These are phyloP conservation scores for Fistulifera pelliculosa DNA, from an alignment of 108 stramenopile genomes.

Conservation along the genomic window DNA sequence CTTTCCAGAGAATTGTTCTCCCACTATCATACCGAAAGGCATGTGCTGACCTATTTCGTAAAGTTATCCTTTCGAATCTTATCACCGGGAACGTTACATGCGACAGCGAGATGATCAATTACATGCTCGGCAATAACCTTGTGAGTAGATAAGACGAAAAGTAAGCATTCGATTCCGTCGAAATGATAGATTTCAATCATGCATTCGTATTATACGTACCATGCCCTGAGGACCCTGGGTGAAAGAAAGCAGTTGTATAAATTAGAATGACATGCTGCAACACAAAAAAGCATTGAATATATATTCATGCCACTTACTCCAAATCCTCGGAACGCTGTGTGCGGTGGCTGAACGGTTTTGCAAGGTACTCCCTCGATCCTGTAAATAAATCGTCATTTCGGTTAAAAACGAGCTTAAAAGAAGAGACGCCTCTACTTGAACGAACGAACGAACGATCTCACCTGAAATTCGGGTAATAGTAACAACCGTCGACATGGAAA, in stretches of 20 bases:
- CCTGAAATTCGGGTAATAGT: constrained; percentile 81
- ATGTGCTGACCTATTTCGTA: constrained; percentile 69
- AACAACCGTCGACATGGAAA: constrained; percentile 85
- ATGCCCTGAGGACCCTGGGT: constrained; percentile 50
- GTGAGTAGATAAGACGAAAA: too few relatives aligned
- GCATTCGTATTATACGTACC: too few relatives aligned
- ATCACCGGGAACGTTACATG: constrained; percentile 44
- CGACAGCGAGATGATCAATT: constrained; percentile 82
- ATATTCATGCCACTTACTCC: constrained; percentile 20
- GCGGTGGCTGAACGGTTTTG: constrained; percentile 86
- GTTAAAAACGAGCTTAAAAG: too few relatives aligned
- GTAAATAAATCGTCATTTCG: too few relatives aligned
- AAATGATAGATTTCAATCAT: too few relatives aligned
- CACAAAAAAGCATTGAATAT: too few relatives aligned
- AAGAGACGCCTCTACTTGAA: too few relatives aligned
- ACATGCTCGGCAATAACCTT: constrained; percentile 56
- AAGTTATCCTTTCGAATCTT: constrained; percentile 61
- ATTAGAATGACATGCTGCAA: too few relatives aligned
- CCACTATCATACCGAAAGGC: constrained; percentile 80
- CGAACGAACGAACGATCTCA: constrained; percentile 10
- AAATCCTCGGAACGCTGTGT: constrained; percentile 93
- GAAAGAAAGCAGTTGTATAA: too few relatives aligned
- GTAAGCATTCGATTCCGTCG: too few relatives aligned
- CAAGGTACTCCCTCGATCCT: constrained; percentile 54
- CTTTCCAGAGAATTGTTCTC: constrained; percentile 39